A percentile compares a stretch with the other conserved stretches of the same genome.
Conservation (phyloP, 2,329 filamentous ascomycete species). For the Venturia oleaginea region DNA sequence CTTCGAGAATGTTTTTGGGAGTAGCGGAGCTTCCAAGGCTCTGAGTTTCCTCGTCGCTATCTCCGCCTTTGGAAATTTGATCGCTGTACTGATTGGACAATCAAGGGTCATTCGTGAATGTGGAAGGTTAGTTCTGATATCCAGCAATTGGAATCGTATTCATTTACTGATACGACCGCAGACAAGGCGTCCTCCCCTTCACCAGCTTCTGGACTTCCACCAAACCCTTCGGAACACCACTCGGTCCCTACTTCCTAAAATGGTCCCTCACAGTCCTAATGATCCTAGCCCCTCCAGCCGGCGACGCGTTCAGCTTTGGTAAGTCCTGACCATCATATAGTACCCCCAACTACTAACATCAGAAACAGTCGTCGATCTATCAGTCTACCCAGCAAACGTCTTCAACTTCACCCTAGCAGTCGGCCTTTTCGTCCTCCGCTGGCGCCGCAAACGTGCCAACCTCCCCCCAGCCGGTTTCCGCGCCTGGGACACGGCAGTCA, state of each 20-base stretch:
- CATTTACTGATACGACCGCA: not conserved
- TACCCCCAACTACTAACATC: constrained; percentile 57
- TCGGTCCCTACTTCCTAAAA: constrained; percentile 51
- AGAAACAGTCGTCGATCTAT: constrained; percentile 49
- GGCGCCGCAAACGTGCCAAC: constrained; percentile 27
- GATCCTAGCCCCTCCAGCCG: constrained; percentile 56
- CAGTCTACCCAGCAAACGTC: constrained; percentile 29
- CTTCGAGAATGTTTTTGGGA: constrained; percentile 53
- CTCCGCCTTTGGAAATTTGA: constrained; percentile 53
- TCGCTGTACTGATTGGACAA: constrained; percentile 52
- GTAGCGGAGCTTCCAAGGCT: constrained; percentile 36
- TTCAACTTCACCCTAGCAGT: constrained; percentile 28
- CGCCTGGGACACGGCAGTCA: constrained; percentile 25
- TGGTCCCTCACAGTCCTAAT: constrained; percentile 58
- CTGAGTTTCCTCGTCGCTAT: constrained; percentile 47
- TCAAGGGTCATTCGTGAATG: constrained; percentile 55
- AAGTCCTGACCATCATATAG: constrained; percentile 47
- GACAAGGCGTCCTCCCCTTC: constrained; percentile 50
- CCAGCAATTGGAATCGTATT: not conserved
- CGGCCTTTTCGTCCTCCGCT: constrained; percentile 35
- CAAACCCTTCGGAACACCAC: constrained; percentile 53
- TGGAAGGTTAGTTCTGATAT: constrained; percentile 46
- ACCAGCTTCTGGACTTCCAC: constrained; percentile 60
- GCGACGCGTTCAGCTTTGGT: constrained; percentile 60
- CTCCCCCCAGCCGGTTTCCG: constrained; percentile 35